phyloP scores from a whole-genome alignment of 2,329 filamentous ascomycete species.

The Sporothrix mexicana region DNA sequence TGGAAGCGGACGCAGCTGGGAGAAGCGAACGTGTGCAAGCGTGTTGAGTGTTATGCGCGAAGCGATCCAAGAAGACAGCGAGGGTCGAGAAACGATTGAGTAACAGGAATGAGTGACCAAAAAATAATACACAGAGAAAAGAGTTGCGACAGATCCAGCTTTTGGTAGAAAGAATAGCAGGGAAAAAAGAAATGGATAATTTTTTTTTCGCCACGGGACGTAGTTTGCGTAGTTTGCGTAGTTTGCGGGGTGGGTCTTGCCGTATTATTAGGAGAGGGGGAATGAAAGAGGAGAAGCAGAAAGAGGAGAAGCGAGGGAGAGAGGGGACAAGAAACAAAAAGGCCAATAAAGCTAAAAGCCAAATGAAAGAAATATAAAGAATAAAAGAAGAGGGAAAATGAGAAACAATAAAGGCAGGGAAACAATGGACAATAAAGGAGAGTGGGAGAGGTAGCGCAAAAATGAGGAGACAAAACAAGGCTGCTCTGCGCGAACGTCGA shows the following conservation, averaged over 20 bases:
- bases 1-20: not conserved
- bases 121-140: constrained; percentile 28
- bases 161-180: constrained; percentile 18
- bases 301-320: constrained; percentile 20
- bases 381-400: constrained; percentile 16
- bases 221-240: constrained; percentile 32
- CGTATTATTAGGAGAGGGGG: constrained; percentile 33
- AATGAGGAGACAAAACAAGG: constrained; percentile 11
- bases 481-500: constrained; percentile 21
- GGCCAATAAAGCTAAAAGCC: not conserved
- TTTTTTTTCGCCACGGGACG: constrained; percentile 34
- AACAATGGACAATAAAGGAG: not conserved
- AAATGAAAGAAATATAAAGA: constrained; percentile 19
- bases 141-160: constrained; percentile 21
- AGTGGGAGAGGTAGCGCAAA: not conserved
- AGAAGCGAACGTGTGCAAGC: not conserved
- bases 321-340: not conserved
- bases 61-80: constrained; percentile 16
- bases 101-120: constrained; percentile 30
- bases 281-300: constrained; percentile 21
- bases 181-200: constrained; percentile 27
- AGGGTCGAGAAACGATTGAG: constrained; percentile 24
- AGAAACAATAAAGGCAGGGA: constrained; percentile 10
- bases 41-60: not conserved
- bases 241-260: constrained; percentile 35